phyloP scores from a whole-genome alignment of 1,284 basidiomycete species.

The Schizophyllum commune region DNA sequence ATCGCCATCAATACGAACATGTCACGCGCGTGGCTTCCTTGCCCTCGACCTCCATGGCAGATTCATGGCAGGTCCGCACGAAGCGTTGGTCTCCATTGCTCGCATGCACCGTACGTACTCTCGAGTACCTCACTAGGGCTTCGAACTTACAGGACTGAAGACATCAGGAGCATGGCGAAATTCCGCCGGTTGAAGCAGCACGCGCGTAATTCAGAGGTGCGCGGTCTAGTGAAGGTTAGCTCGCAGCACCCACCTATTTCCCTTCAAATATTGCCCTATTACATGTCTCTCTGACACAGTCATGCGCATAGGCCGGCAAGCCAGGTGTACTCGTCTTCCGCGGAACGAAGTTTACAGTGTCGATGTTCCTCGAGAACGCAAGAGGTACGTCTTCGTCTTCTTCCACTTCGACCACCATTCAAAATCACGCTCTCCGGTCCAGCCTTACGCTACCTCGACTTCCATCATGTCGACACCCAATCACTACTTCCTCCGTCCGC shows the following conservation, averaged over 20 bases:
- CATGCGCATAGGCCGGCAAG: slow-evolving; percentile 22
- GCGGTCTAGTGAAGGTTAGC: slow-evolving; percentile 31
- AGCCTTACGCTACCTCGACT: slow-evolving; percentile 35
- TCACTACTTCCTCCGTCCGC: slow-evolving; percentile 9
- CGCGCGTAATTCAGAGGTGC: slow-evolving; percentile 25
- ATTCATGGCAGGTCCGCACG: slow-evolving; percentile 8
- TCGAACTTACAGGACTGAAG: slow-evolving; percentile 13
- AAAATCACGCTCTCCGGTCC: not conserved
- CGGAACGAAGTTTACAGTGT: slow-evolving; percentile 23
- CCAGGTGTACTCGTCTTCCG: slow-evolving; percentile 33
- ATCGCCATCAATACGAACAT: no score
- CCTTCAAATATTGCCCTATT: not conserved
- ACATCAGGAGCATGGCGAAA: slow-evolving; percentile 29
- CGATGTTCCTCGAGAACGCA: slow-evolving; percentile 25
- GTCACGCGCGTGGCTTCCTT: not conserved
- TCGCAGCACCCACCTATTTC: not conserved
- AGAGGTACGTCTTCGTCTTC: slow-evolving; percentile 18
- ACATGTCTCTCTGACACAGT: not conserved
- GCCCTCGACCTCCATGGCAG: not conserved
- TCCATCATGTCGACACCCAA: slow-evolving; percentile 31
- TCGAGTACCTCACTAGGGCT: not conserved
- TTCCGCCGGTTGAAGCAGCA: slow-evolving; percentile 29
- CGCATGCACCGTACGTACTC: slow-evolving; percentile 31
- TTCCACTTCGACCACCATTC: not conserved
- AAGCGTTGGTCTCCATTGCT: slow-evolving; percentile 25